These are phyloP conservation scores for Suzukiozyma palmioleophila DNA, from an alignment of 1,139 yeast species.

Conservation along the genomic window DNA sequence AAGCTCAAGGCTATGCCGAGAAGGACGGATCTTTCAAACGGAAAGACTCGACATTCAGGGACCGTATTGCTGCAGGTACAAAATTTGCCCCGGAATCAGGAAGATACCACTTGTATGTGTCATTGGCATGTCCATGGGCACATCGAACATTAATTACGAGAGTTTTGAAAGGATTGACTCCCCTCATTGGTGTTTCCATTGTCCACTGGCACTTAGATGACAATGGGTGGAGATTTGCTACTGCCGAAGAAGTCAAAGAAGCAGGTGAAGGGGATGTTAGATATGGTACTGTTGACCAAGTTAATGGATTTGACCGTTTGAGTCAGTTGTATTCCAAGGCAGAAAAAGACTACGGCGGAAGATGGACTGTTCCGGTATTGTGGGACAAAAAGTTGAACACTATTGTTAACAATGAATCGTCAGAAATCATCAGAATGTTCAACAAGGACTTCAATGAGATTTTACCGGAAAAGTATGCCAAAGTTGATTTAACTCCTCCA, in stretches of 20 bases:
- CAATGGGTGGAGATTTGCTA: constrained; percentile 80
- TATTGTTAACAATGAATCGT: constrained; percentile 85
- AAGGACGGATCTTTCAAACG: constrained; percentile 53
- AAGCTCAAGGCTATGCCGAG: constrained; percentile 34
- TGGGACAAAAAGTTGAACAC: constrained; percentile 84
- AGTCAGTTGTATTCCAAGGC: constrained; percentile 73
- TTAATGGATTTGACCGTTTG: constrained; percentile 56
- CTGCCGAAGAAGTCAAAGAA: constrained; percentile 21
- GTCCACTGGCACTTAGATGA: constrained; percentile 87
- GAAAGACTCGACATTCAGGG: constrained; percentile 47
- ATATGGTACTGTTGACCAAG: constrained; percentile 63
- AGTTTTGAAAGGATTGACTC: constrained; percentile 70
- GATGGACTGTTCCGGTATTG: constrained; percentile 88
- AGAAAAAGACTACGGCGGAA: constrained; percentile 68
- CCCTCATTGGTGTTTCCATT: constrained; percentile 60
- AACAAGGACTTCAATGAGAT: constrained; percentile 57
- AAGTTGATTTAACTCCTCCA: constrained; percentile 63
- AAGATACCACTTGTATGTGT: constrained; percentile 85
- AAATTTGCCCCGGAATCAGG: constrained; percentile 68
- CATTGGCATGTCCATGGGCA: constrained; percentile 95
- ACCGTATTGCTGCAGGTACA: constrained; percentile 57
- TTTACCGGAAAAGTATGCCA: constrained; percentile 43
- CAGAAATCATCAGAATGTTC: constrained; percentile 83
- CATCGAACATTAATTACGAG: constrained; percentile 79
- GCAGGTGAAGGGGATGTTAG: constrained; percentile 32